These are phyloP conservation scores for Cercospora sp. DNA, from an alignment of 2,329 filamentous ascomycete species.

Conservation along the genomic window DNA sequence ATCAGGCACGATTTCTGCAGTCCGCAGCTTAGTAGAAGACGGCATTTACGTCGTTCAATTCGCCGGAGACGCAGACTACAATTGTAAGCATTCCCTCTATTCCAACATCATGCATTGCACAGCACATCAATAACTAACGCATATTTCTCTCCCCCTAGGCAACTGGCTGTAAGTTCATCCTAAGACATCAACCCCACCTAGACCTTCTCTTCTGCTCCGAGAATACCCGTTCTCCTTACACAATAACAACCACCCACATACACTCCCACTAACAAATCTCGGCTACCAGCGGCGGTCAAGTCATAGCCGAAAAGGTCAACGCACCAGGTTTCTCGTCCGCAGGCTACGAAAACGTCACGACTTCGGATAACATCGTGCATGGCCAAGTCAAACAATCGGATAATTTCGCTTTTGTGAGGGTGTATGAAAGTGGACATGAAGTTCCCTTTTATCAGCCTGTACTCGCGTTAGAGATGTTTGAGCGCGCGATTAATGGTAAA, in stretches of 20 bases:
- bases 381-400: constrained; percentile 56
- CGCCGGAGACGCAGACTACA: constrained; percentile 53
- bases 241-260: background rate
- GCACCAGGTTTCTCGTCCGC: constrained; percentile 47
- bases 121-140: background rate
- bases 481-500: constrained; percentile 49
- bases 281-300: constrained; percentile 41
- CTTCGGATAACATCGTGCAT: constrained; percentile 46
- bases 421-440: constrained; percentile 54
- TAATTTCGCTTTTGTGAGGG: constrained; percentile 53
- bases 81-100: constrained; percentile 32
- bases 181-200: too few species aligned
- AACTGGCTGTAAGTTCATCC: constrained; percentile 43
- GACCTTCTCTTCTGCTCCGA: background rate
- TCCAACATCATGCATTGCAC: background rate
- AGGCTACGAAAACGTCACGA: constrained; percentile 52
- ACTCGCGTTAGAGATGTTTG: constrained; percentile 52
- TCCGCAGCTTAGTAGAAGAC: constrained; percentile 42
- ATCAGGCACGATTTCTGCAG: constrained; percentile 46
- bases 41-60: constrained; percentile 48
- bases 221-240: background rate
- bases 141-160: constrained; percentile 10
- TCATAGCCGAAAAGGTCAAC: constrained; percentile 44
- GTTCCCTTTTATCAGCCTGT: constrained; percentile 57
- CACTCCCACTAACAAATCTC: constrained; percentile 34